Conservation (phyloP, 1,284 basidiomycete species). For the Ustilago tritici region DNA sequence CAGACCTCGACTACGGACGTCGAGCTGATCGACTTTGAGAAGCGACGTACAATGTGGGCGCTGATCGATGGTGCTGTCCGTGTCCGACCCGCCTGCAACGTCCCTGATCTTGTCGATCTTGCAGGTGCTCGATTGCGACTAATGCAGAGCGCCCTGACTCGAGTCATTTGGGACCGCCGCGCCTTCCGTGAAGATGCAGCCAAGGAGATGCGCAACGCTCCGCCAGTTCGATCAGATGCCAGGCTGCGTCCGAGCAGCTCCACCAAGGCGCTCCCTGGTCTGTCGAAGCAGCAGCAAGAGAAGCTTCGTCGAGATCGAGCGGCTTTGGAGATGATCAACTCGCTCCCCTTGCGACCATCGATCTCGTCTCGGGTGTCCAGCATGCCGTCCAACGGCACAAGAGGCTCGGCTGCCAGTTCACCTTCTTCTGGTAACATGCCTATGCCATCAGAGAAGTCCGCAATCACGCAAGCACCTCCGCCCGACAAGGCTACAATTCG, state of each 20-base stretch:
- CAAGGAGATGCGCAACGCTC: constrained; percentile 52
- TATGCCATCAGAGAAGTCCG: constrained; percentile 13
- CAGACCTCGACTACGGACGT: constrained; percentile 32
- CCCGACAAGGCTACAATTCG: constrained; percentile 51
- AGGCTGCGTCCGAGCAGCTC: constrained; percentile 35
- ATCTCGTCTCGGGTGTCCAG: constrained; percentile 47
- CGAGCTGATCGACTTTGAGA: constrained; percentile 62
- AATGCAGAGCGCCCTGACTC: constrained; percentile 57
- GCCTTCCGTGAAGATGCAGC: constrained; percentile 62
- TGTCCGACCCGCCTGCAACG: constrained; percentile 41
- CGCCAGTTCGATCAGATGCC: constrained; percentile 35
- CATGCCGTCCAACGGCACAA: constrained; percentile 35
- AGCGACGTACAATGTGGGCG: constrained; percentile 59
- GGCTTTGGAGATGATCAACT: constrained; percentile 44
- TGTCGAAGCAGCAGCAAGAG: constrained; percentile 59
- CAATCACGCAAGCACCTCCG: constrained; percentile 24
- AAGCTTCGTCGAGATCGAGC: constrained; percentile 56
- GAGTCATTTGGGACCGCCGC: constrained; percentile 60
- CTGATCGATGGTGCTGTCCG: constrained; percentile 58
- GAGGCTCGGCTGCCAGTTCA: constrained; percentile 14
- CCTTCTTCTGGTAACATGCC: constrained; percentile 17
- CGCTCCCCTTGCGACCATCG: constrained; percentile 29
- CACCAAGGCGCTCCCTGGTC: constrained; percentile 44
- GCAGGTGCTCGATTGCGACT: constrained; percentile 56
- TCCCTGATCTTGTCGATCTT: constrained; percentile 47